Conservation (phyloP, 345 rosid species). For the Iberis pinnata region DNA sequence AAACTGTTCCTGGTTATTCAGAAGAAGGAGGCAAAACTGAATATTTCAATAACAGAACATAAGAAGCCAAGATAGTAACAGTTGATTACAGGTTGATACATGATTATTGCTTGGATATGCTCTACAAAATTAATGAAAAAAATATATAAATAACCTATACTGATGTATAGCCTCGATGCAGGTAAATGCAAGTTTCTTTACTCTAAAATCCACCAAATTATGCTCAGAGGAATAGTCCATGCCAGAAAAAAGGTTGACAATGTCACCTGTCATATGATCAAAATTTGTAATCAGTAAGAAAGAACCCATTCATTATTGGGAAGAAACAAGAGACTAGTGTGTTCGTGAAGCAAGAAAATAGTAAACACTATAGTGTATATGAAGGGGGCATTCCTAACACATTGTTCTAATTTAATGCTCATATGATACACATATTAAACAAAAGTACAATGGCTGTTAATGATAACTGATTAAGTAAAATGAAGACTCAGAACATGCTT, state of each 20-base stretch:
- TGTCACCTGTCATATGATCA: conserved; percentile 55
- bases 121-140: conserved; percentile 7
- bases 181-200: conserved; percentile 56
- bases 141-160: conserved; percentile 53
- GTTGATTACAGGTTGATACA: conserved; percentile 14
- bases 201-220: conserved; percentile 69
- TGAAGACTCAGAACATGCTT: conserved; percentile 22
- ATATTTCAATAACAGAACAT: conserved; percentile 10
- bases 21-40: conserved; percentile 25
- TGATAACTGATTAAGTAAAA: conserved; percentile 20
- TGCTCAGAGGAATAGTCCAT: conserved; percentile 39
- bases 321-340: neutral
- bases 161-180: conserved; percentile 74
- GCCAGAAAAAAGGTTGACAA: conserved; percentile 60
- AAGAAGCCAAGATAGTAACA: neutral
- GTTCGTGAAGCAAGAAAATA: neutral
- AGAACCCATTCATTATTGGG: conserved; percentile 4
- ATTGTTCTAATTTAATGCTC: conserved; percentile 8
- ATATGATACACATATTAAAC: conserved; percentile 7
- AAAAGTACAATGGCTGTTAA: neutral
- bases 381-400: conserved; percentile 12
- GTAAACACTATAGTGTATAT: neutral
- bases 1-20: conserved; percentile 46
- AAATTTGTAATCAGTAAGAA: conserved; percentile 13
- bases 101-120: conserved; percentile 10